phyloP scores from a whole-genome alignment of 768 basidiomycete species.

The Cystobasidium onofrii region DNA sequence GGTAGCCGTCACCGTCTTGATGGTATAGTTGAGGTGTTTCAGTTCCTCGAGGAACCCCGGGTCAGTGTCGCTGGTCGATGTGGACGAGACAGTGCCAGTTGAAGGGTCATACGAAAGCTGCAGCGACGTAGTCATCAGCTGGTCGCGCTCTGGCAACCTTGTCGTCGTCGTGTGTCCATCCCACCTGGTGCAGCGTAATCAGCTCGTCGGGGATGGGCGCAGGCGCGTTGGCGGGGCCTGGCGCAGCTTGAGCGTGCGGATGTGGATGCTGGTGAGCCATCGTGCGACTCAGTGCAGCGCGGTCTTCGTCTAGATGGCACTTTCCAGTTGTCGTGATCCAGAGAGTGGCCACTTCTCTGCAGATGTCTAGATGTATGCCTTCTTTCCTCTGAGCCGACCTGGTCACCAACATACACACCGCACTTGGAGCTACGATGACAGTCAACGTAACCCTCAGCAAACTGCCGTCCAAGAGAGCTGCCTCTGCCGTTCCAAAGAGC shows the following conservation, averaged over 20 bases:
- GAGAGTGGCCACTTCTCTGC: not conserved
- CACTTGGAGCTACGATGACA: too few relatives aligned
- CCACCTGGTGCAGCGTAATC: slow-evolving; percentile 21
- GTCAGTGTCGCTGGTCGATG: not conserved
- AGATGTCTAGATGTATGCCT: not conserved
- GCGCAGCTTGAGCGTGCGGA: slow-evolving; percentile 7
- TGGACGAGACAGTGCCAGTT: not conserved
- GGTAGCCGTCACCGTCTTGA: not conserved
- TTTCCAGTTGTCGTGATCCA: not conserved
- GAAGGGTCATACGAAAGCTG: slow-evolving; percentile 17
- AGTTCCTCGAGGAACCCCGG: not conserved
- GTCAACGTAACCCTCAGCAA: not conserved
- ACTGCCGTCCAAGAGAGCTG: not conserved
- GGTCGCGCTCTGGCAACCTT: not conserved
- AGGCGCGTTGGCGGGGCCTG: slow-evolving; percentile 15
- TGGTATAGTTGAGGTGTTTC: slow-evolving; percentile 3
- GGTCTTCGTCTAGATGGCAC: not conserved
- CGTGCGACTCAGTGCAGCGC: not conserved
- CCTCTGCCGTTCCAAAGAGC: not conserved
- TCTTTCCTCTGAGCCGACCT: too few relatives aligned
- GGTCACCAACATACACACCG: too few relatives aligned
- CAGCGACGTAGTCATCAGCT: not conserved
- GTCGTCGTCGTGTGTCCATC: not conserved
- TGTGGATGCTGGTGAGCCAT: slow-evolving; percentile 29
- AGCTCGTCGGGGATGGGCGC: slow-evolving; percentile 56